Evolutionary conservation across 2,329 filamentous ascomycete genomes (phyloP), one percentile per base, ranked within the genome.

Genomic region (Penicillium janthinellum): DNA sequence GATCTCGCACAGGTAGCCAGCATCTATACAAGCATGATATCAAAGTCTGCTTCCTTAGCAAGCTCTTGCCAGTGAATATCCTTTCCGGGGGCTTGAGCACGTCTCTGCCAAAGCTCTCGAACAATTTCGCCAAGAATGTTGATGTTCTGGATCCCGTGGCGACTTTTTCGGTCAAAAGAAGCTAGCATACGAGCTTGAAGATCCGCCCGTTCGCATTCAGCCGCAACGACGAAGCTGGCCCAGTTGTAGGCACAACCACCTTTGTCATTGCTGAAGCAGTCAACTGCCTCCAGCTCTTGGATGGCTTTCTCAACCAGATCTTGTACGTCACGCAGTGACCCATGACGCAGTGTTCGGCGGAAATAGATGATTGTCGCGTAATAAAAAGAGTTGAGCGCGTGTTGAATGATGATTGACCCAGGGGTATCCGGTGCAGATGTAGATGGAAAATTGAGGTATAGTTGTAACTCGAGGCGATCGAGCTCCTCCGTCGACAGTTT

Each of bases 211-310:
- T 69, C 59, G 45, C 74, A 77, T 51, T 77, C 75, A 5, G 73
- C 73, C 2, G 72, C 75, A 3, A 76, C 65, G 1, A 77, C 70
- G 37, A 77, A 67, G 3, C 69, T 70, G 1, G 74, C 73, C 75
- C 75, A 77, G 34, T 76, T 68, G 58, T 76, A 73, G 17, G 75
- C 70, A 56, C 68, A 73, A 3, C 75, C 74, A 1, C 71, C 67
- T 17, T 64, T 60, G 6, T 71, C 70, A 20, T 66, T 64, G 1
- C 68, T 72, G 1, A 71, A 62, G 4, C 34, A 50, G 53, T 75
- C 74, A 7, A 74, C 70, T 0, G 70, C 68, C 57, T 76, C 73
- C 14, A 77, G 61, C 25, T 75, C 70, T 15, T 60, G 35, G 0
- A 76, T 63, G 0, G 72, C 74, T 20, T 67, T 69, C 45, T 71